These are phyloP conservation scores for Ziziphus jujuba DNA, from an alignment of 306 rosid genomes.

Conservation along the genomic window DNA sequence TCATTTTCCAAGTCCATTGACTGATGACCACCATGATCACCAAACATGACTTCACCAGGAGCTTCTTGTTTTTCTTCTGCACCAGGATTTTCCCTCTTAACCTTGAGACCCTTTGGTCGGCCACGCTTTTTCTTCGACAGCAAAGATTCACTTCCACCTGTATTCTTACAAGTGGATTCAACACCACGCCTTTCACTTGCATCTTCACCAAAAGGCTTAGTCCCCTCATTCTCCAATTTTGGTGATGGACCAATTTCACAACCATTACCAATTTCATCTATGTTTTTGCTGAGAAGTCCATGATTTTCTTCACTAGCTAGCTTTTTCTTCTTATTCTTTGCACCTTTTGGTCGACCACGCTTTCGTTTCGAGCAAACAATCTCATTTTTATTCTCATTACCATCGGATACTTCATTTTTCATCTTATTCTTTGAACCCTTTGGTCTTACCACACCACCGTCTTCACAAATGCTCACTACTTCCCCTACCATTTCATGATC, in stretches of 20 bases:
- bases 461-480: too few species aligned
- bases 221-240: background rate
- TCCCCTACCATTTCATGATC: background rate
- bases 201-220: background rate
- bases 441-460: too few species aligned
- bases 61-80: slow-evolving; percentile 4
- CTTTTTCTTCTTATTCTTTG: slow-evolving; percentile 13
- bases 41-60: background rate
- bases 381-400: too few species aligned
- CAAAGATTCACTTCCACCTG: slow-evolving; percentile 18
- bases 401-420: too few species aligned
- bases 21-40: background rate
- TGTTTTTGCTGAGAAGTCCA: background rate
- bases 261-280: background rate
- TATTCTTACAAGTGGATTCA: slow-evolving; percentile 26
- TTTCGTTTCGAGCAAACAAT: slow-evolving; percentile 2
- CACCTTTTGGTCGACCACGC: slow-evolving; percentile 10
- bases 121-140: slow-evolving; percentile 29
- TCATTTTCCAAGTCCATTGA: slow-evolving; percentile 19
- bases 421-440: too few species aligned
- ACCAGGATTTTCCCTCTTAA: slow-evolving; percentile 20
- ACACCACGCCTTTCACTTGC: background rate
- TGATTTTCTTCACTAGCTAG: slow-evolving; percentile 9
- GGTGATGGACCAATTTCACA: background rate
- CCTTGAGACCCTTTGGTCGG: slow-evolving; percentile 42